Evolutionary conservation across 371 early-diverging fungal genomes (phyloP).

Genomic region (Amoeboradix gromovi): DNA sequence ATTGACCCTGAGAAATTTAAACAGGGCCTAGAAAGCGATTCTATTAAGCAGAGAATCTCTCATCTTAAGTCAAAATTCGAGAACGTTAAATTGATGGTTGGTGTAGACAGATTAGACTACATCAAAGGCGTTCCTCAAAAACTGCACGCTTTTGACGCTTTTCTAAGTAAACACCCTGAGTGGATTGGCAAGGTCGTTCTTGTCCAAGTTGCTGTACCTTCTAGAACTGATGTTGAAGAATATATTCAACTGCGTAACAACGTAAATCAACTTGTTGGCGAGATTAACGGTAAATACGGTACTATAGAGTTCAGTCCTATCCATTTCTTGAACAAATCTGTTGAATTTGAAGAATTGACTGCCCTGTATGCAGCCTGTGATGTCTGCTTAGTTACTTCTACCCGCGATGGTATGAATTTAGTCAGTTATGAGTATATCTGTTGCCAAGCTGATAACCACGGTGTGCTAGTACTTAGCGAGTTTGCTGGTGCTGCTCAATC

Average conservation of each 20-base stretch:
- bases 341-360: conserved; percentile 75
- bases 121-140: conserved; percentile 99
- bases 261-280: conserved; percentile 81
- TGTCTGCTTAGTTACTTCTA: conserved; percentile 82
- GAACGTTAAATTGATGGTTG: conserved; percentile 56
- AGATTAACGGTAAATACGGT: conserved; percentile 54
- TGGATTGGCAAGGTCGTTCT: conserved; percentile 59
- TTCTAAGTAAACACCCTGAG: conserved; percentile 64
- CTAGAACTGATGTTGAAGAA: conserved; percentile 75
- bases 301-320: conserved; percentile 89
- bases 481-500: conserved; percentile 98
- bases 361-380: conserved; percentile 86
- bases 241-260: conserved; percentile 64
- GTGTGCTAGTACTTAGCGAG: conserved; percentile 85
- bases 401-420: conserved; percentile 99
- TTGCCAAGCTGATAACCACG: conserved; percentile 65
- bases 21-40: conserved; percentile 33
- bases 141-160: conserved; percentile 76
- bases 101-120: conserved; percentile 96
- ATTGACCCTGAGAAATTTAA: conserved; percentile 88
- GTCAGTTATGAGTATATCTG: conserved; percentile 93
- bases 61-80: conserved; percentile 51
- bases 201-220: conserved; percentile 92
- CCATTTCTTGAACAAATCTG: conserved; percentile 86
- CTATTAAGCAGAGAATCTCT: conserved; percentile 40